Percentiles rank a stretch among this genome's conserved stretches.
Evolutionary conservation across 2,329 filamentous ascomycete genomes (phyloP).

Genomic region (Botryosphaeria dothidea): DNA sequence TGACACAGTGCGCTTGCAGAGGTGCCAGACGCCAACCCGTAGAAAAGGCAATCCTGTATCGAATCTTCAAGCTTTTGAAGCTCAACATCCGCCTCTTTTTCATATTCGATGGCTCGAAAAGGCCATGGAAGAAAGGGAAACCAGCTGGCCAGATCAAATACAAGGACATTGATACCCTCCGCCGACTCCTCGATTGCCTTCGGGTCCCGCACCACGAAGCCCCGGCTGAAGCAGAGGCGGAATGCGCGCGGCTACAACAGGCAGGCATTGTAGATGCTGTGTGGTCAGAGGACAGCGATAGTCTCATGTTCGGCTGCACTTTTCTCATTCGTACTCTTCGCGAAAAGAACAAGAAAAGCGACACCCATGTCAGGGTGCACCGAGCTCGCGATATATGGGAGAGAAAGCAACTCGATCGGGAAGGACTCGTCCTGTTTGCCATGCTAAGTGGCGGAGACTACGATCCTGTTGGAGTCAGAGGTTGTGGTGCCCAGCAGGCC

Average conservation of each 20-base stretch:
- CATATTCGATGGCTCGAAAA: constrained; percentile 56
- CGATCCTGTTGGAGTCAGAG: constrained; percentile 34
- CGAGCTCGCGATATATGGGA: constrained; percentile 30
- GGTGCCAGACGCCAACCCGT: constrained; percentile 41
- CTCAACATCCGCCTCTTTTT: constrained; percentile 55
- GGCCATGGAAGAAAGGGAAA: constrained; percentile 38
- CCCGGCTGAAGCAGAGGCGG: constrained; percentile 51
- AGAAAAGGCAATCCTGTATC: constrained; percentile 44
- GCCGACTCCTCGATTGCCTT: constrained; percentile 41
- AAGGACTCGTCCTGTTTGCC: constrained; percentile 43
- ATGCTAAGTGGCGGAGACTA: constrained; percentile 47
- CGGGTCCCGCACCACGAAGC: constrained; percentile 47
- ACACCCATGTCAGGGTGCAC: constrained; percentile 34
- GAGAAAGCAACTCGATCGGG: constrained; percentile 33
- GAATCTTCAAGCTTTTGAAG: constrained; percentile 48
- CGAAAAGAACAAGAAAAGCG: constrained; percentile 35
- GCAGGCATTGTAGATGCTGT: constrained; percentile 51
- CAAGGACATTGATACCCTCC: constrained; percentile 33
- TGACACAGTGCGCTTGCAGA: constrained; percentile 17
- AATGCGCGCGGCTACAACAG: constrained; percentile 48
- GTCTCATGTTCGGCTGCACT: constrained; percentile 50
- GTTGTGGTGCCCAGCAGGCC: constrained; percentile 38
- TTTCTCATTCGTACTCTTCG: constrained; percentile 42
- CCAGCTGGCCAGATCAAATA: constrained; percentile 34
- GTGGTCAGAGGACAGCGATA: constrained; percentile 50